These are phyloP conservation scores for Podila minutissima DNA, from an alignment of 192 early-diverging fungal species.

Conservation along the genomic window DNA sequence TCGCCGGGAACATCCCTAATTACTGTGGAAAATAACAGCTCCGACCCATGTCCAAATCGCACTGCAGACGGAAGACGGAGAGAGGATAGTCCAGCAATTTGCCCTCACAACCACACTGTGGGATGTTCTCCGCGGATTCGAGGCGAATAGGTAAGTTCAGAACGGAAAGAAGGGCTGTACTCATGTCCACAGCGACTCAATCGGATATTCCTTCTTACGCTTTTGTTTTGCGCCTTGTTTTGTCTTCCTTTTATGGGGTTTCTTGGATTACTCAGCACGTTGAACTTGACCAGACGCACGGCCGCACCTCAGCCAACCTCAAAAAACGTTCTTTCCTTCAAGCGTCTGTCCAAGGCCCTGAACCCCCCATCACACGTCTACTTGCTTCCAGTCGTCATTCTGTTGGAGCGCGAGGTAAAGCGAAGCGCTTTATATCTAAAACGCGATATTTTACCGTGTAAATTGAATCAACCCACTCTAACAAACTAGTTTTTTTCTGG, in stretches of 20 bases:
- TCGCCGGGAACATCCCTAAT: not conserved
- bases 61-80: constrained; percentile 77
- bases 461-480: too few species aligned
- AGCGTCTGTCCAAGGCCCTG: constrained; percentile 39
- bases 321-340: constrained; percentile 40
- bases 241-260: not conserved
- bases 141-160: constrained; percentile 56
- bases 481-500: not conserved
- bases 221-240: constrained; percentile 8
- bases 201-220: not conserved
- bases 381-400: constrained; percentile 68
- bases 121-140: constrained; percentile 71
- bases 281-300: constrained; percentile 65
- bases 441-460: not conserved
- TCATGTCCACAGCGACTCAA: not conserved
- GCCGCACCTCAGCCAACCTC: constrained; percentile 36
- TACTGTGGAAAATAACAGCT: constrained; percentile 5
- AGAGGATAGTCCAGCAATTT: constrained; percentile 73
- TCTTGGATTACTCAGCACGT: constrained; percentile 34
- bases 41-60: constrained; percentile 67
- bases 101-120: constrained; percentile 69
- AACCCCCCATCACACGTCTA: constrained; percentile 56
- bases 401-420: constrained; percentile 73
- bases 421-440: not conserved
- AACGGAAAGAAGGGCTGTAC: too few species aligned